Conservation (phyloP, 331 rosid genomes). For the Pyrus hybrid region DNA sequence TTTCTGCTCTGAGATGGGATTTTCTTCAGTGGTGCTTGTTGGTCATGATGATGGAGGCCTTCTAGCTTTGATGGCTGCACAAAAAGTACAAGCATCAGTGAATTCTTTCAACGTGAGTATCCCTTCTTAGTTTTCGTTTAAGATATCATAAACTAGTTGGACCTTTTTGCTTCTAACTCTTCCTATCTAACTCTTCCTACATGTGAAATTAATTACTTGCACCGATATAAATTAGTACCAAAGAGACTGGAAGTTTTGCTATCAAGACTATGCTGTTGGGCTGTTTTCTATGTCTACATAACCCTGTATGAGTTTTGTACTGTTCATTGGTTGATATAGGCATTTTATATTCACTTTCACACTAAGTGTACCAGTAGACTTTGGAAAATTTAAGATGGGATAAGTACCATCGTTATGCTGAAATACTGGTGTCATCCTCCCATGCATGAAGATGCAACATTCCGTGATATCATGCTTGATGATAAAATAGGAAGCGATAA, state of each 20-base stretch:
- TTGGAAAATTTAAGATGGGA: background rate
- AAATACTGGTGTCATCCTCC: background rate
- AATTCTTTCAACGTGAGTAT: conserved; percentile 67
- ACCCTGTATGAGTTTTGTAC: too few relatives aligned
- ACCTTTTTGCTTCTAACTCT: background rate
- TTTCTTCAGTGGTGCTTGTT: conserved; percentile 79
- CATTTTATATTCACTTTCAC: background rate
- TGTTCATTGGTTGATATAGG: background rate
- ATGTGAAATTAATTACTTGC: background rate
- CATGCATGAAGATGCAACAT: background rate
- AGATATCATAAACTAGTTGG: background rate
- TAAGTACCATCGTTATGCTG: background rate
- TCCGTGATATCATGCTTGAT: too few relatives aligned
- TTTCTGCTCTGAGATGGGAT: conserved; percentile 92
- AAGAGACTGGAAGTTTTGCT: background rate
- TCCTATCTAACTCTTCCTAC: background rate
- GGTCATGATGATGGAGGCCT: conserved; percentile 99
- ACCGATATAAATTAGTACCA: background rate
- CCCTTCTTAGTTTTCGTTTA: conserved; percentile 11
- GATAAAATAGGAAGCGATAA: background rate
- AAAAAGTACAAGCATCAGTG: conserved; percentile 54
- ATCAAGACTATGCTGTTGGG: too few relatives aligned
- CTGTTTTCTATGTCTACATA: too few relatives aligned
- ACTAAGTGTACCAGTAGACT: background rate
- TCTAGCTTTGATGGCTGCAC: conserved; percentile 85